A percentile compares a stretch with the other conserved stretches of the same genome.
phyloP scores from a whole-genome alignment of 495 filamentous ascomycete genomes.

The Pseudoneurospora amorphoporcata region DNA sequence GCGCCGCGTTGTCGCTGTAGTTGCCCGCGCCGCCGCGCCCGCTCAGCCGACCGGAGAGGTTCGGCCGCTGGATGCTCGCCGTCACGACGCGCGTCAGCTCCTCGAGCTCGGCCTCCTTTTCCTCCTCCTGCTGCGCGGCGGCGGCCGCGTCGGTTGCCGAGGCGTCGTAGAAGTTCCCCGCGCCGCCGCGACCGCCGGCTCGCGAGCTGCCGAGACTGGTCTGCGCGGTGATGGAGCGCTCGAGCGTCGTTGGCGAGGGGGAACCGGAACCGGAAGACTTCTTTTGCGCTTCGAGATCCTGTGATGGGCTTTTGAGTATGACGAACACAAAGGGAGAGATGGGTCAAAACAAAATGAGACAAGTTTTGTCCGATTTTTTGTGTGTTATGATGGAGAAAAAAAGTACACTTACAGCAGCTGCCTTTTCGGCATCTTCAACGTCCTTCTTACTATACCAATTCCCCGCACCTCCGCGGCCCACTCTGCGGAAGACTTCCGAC shows the following conservation, averaged over 20 bases:
- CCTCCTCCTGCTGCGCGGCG: conserved; percentile 7
- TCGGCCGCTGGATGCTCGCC: conserved; percentile 12
- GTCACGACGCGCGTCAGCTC: conserved; percentile 12
- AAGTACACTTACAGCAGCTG: conserved; percentile 16
- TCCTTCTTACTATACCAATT: conserved; percentile 50
- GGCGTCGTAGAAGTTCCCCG: conserved; percentile 46
- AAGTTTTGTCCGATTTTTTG: not conserved
- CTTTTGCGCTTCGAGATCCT: conserved; percentile 39
- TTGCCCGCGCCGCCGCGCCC: conserved; percentile 55
- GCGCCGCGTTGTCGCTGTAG: conserved; percentile 25
- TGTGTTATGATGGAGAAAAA: not conserved
- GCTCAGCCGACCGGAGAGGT: conserved; percentile 6
- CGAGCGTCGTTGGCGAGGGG: not conserved
- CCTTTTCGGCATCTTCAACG: conserved; percentile 34
- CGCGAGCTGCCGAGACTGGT: not conserved
- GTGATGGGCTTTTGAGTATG: conserved; percentile 1
- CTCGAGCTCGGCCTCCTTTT: conserved; percentile 11
- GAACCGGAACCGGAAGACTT: not conserved
- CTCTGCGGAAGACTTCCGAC: conserved; percentile 21
- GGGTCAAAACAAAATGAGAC: not conserved
- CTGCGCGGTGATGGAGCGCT: not conserved
- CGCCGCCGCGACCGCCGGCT: conserved; percentile 43
- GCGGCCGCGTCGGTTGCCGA: conserved; percentile 16
- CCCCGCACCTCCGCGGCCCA: conserved; percentile 49
- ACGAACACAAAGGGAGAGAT: not conserved